A percentile compares a stretch with the other conserved stretches of the same genome.
These are phyloP conservation scores for Chrysophaeum taylorii DNA, from an alignment of 352 stramenopile genomes.

Conservation along the genomic window DNA sequence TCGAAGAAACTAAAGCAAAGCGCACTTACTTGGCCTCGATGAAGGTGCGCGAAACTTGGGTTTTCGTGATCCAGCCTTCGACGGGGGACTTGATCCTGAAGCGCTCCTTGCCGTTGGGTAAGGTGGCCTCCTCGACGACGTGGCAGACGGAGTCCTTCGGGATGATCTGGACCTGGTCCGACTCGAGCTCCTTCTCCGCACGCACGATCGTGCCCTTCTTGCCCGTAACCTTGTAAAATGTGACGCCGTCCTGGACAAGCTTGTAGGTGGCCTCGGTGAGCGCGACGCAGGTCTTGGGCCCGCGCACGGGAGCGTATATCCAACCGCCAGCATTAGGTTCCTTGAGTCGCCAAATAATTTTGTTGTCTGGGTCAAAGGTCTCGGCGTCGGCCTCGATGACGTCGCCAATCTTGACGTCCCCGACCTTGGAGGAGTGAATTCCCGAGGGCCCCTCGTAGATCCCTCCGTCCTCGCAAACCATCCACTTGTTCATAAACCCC, in stretches of 20 bases:
- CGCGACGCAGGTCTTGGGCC: background rate
- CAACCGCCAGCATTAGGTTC: background rate
- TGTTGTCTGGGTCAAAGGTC: conserved; percentile 17
- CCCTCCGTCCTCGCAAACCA: conserved; percentile 1
- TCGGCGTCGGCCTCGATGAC: conserved; percentile 9
- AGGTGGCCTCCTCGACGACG: background rate
- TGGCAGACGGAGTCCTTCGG: background rate
- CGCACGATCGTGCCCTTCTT: conserved; percentile 15
- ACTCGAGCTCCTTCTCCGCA: background rate
- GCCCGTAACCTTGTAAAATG: background rate
- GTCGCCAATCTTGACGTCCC: conserved; percentile 9
- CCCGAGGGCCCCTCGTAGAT: conserved; percentile 3
- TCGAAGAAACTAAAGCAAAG: too few relatives aligned
- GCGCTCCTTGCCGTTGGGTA: background rate
- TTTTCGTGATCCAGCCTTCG: background rate
- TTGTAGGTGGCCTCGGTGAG: background rate
- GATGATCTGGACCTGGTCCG: background rate
- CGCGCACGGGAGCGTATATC: conserved; percentile 14
- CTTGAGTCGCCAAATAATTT: conserved; percentile 13
- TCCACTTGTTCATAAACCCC: background rate
- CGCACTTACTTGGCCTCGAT: too few relatives aligned
- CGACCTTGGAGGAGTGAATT: background rate
- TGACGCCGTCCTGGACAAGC: background rate
- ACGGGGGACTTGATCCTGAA: background rate
- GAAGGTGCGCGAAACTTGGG: too few relatives aligned